Evolutionary conservation across 2,329 filamentous ascomycete species (phyloP), one percentile per base, ranked within the genome.

Genomic region (Diaporthe vaccinii): DNA sequence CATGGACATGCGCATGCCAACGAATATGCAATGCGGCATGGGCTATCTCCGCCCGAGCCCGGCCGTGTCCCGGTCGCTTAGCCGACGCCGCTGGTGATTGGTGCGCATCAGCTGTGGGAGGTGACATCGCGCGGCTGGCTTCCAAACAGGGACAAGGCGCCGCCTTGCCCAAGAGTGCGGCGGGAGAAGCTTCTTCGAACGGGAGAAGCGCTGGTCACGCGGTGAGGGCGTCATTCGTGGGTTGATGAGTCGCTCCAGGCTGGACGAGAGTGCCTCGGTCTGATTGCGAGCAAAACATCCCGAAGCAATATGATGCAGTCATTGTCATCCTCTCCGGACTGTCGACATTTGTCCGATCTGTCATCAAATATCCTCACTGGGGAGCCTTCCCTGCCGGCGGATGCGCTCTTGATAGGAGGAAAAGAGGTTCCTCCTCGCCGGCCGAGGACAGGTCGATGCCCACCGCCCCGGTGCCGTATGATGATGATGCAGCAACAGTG

Each of bases 381-480:
- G 28, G 20, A 10, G 1, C 17, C 31, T 25, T 49, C 36, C 58
- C 34, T 72, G 28, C 25, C 25, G 36, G 41, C 72, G 75, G 68
- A 74, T 69, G 22, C 55, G 58, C 46, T 51, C 55, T 17, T 76
- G 75, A 76, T 76, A 76, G 75, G 75, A 74, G 75, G 75, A 76
- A 74, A 62, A 31, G 34, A 69, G 41, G 62, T 70, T 76, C 59
- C 65, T 76, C 74, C 72, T 65, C 49, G 15, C 20, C 39, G 14
- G 20, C 75, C 75, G 61, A 62, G 28, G 39, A 4, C 22, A 55
- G 39, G 39, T 57, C 7, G 14, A 62, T 55, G 34, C 53, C 73
- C 75, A 72, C 61, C 68, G 51, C 31, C 17, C 46, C 46, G 59
- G 20, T 22, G 59, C 74, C 62, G 41, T 44, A 44, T 55, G 31